Conservation (phyloP, 441 rosid genomes). For the Biscutella laevigata region DNA sequence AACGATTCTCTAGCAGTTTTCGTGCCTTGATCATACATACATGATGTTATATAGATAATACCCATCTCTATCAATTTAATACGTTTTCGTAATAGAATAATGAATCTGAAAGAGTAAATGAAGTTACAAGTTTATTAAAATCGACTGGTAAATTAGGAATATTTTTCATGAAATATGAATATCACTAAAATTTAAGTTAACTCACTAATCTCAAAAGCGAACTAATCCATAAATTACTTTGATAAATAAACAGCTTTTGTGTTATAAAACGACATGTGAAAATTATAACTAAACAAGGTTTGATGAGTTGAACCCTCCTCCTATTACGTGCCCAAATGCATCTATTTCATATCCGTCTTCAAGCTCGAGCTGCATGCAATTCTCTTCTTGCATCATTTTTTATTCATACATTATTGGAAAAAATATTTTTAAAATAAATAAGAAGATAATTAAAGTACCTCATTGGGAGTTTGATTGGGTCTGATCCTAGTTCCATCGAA, state of each 20-base stretch:
- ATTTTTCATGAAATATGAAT: too few species aligned
- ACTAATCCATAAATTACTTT: neutral
- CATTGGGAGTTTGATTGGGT: constrained; percentile 9
- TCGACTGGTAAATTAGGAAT: too few species aligned
- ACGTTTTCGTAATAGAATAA: neutral
- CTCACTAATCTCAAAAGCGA: too few species aligned
- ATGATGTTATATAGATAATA: neutral
- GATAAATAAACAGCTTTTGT: neutral
- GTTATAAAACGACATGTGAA: neutral
- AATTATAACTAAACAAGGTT: neutral
- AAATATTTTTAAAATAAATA: neutral
- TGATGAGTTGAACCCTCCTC: neutral
- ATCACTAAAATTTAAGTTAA: too few species aligned
- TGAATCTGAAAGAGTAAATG: too few species aligned
- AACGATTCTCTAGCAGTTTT: neutral
- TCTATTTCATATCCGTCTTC: constrained; percentile 17
- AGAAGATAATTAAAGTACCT: neutral
- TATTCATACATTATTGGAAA: neutral
- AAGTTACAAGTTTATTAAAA: too few species aligned
- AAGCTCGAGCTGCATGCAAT: neutral
- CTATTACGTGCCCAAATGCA: neutral
- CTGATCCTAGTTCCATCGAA: constrained; percentile 7
- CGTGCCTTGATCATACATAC: neutral
- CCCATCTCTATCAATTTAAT: neutral
- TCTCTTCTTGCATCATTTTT: neutral